Evolutionary conservation across 176 grass and related monocot genomes (phyloP), one percentile per base, ranked within the genome.

Genomic region (Saccharum spontaneum): DNA sequence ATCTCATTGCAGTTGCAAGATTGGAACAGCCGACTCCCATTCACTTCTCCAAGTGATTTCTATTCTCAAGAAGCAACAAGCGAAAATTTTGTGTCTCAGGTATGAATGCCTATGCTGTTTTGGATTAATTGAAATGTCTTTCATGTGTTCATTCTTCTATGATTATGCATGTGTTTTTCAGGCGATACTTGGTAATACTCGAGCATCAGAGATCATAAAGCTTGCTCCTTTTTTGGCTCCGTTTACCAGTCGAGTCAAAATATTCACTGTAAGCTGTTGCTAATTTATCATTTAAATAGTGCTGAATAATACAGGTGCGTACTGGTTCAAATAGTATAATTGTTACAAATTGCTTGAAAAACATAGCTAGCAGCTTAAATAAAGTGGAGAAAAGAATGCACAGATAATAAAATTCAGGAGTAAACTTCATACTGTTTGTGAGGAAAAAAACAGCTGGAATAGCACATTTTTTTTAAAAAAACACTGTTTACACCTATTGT

Each of bases 21-120:
- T 45, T 99, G 91, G 93, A 99, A 99, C 69, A 96, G 66, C 79
- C 84, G 97, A 92, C 90, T 89, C 61, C 89, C 90, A 75, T 99
- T 96, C 49, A 96, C 92, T 86, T 82, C 89, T 8, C 73, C 92
- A 80, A 95, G 79, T 78, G 93, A 96, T 78, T 99, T 99, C 82
- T 92, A 96, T 92, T 90, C 90, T 75, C 91, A 94, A 92, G 93
- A 99, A 92, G 93, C 97, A 80, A 94, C 84, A 63, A 94, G 85
- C 79, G 97, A 99, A 89, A 96, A 92, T 91, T 99, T 99, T 91
- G 84, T 99, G 55, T 96, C 97, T 85, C 97, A 99, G 86, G 97
- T 99, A 75, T 37, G 71, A 65, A 74, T 33, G 64, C 81, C 37
- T 38, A 12, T 78, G 48, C 65, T 91, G 28, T 70, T 81, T 86